A percentile compares a stretch with the other conserved stretches of the same genome.
phyloP scores from a whole-genome alignment of 2,329 filamentous ascomycete genomes.

The Ceratocystis diversiconidia region DNA sequence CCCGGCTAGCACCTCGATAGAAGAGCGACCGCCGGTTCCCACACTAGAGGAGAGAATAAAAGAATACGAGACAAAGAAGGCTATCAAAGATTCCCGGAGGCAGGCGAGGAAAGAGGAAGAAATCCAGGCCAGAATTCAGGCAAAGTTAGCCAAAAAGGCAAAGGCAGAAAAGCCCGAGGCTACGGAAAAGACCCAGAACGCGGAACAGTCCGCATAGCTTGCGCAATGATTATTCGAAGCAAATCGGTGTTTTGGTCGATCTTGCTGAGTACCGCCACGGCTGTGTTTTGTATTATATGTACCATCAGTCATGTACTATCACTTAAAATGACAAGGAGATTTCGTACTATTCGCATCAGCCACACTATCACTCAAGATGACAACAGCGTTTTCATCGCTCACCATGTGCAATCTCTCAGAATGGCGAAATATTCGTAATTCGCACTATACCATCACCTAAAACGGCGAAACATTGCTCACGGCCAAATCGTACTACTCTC shows the following conservation, averaged over 20 bases:
- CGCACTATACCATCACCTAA: no score
- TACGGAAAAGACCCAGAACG: neutral
- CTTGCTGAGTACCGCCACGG: neutral
- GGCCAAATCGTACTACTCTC: no score
- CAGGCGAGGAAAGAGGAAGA: slow-evolving; percentile 25
- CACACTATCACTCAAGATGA: neutral
- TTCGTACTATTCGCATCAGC: neutral
- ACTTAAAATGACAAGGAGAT: neutral
- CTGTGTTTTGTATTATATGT: slow-evolving; percentile 16
- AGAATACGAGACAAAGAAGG: slow-evolving; percentile 39
- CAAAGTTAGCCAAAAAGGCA: slow-evolving; percentile 11
- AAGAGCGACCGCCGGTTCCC: slow-evolving; percentile 51
- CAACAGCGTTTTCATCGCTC: no score
- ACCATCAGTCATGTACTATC: slow-evolving; percentile 14
- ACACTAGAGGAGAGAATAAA: slow-evolving; percentile 46
- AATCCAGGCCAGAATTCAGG: slow-evolving; percentile 13
- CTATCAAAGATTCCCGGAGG: slow-evolving; percentile 42
- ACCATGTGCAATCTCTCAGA: no score
- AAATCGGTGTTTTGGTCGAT: neutral
- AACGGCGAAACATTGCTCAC: no score
- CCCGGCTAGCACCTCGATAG: slow-evolving; percentile 47
- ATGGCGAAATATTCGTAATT: no score
- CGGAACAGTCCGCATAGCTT: neutral
- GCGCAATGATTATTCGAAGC: neutral
- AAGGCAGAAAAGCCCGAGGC: neutral